These are phyloP conservation scores for Macadamia tetraphylla DNA, from an alignment of 164 flowering plant species.

Conservation along the genomic window DNA sequence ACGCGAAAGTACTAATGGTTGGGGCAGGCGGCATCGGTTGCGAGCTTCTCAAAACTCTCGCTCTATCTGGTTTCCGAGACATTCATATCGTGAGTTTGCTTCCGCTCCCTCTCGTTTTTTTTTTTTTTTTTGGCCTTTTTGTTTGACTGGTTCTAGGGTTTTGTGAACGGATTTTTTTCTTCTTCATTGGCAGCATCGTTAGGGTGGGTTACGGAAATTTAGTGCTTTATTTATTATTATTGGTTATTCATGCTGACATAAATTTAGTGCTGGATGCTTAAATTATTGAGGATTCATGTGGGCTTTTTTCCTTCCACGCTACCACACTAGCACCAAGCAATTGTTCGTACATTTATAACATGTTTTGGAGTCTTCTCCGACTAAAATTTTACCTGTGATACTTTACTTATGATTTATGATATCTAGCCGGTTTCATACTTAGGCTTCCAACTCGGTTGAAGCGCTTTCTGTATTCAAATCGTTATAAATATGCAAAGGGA, in stretches of 20 bases:
- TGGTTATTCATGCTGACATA: background rate
- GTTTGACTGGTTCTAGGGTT: conserved; percentile 2
- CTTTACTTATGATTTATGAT: too few species aligned
- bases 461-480: background rate
- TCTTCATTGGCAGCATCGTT: too few species aligned
- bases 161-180: background rate
- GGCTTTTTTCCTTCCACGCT: background rate
- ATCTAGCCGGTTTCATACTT: too few species aligned
- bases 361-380: too few species aligned
- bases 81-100: conserved; percentile 76
- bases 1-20: conserved; percentile 88
- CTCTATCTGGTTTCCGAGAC: conserved; percentile 86
- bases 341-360: background rate
- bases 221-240: background rate
- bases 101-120: too few species aligned
- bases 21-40: conserved; percentile 99
- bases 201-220: background rate
- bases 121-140: conserved; percentile 5
- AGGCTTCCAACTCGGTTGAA: too few species aligned
- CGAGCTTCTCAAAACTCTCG: conserved; percentile 93
- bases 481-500: too few species aligned
- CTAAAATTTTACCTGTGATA: too few species aligned
- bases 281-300: background rate
- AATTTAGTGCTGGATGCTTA: background rate
- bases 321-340: background rate